A percentile compares a stretch with the other conserved stretches of the same genome.
phyloP scores from a whole-genome alignment of 306 rosid species.

The Mimosa bimucronata region DNA sequence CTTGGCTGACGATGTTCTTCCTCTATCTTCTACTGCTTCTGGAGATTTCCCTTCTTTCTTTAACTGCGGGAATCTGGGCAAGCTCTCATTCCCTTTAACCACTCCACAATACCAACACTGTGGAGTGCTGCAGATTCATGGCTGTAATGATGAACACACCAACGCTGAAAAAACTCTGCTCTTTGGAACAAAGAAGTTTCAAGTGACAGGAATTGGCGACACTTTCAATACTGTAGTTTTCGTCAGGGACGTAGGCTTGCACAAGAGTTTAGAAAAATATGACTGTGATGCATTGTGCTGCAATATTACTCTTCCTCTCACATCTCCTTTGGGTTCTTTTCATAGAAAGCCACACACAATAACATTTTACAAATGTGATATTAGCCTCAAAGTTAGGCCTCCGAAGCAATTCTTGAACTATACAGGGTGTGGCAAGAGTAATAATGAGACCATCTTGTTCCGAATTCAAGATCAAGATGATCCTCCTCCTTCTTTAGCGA shows the following conservation, averaged over 20 bases:
- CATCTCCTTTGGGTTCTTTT: constrained; percentile 18
- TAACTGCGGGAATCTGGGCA: constrained; percentile 38
- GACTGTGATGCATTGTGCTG: constrained; percentile 16
- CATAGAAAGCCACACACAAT: neutral
- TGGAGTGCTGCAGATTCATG: constrained; percentile 34
- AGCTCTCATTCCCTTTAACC: constrained; percentile 22
- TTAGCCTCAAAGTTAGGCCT: too few relatives aligned
- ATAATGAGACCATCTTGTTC: too few relatives aligned
- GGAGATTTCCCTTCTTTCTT: constrained; percentile 23
- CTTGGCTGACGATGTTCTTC: neutral
- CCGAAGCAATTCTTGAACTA: too few relatives aligned
- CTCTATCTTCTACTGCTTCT: neutral
- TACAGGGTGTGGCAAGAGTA: too few relatives aligned
- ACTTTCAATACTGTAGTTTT: neutral
- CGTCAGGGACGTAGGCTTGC: neutral
- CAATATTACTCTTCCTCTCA: constrained; percentile 19
- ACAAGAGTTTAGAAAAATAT: neutral
- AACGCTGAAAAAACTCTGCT: neutral
- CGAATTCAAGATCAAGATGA: too few relatives aligned
- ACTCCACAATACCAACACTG: neutral
- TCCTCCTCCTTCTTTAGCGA: too few relatives aligned
- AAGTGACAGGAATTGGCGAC: neutral
- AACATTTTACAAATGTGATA: too few relatives aligned
- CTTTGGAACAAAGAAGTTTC: constrained; percentile 10
- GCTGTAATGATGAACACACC: constrained; percentile 23